A percentile compares a stretch with the other conserved stretches of the same genome.
Evolutionary conservation across 1,284 basidiomycete species (phyloP).

Genomic region (Earliella scabrosa): DNA sequence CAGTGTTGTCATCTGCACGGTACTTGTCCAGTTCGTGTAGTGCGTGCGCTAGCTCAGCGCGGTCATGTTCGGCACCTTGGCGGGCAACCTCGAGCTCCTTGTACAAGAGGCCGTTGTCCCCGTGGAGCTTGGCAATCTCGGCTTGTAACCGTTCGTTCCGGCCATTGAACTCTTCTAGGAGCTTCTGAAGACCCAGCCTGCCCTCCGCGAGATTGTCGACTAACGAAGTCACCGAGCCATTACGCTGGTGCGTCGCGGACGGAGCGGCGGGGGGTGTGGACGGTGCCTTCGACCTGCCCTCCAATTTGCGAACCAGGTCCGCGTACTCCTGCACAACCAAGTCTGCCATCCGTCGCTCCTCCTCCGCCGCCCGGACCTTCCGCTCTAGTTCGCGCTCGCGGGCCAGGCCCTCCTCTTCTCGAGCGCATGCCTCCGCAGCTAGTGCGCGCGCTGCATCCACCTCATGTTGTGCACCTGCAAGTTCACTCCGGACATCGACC

Average conservation of each 20-base stretch:
- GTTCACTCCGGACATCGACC: conserved; percentile 44
- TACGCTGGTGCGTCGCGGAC: conserved; percentile 20
- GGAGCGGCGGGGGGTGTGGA: conserved; percentile 18
- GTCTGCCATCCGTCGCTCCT: conserved; percentile 64
- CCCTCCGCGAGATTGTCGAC: conserved; percentile 51
- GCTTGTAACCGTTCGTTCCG: conserved; percentile 51
- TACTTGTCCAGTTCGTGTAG: conserved; percentile 63
- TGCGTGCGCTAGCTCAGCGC: conserved; percentile 48
- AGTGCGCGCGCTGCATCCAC: conserved; percentile 57
- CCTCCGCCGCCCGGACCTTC: conserved; percentile 50
- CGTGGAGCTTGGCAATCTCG: conserved; percentile 49
- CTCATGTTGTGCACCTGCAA: conserved; percentile 45
- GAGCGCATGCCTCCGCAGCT: conserved; percentile 49
- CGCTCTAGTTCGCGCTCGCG: conserved; percentile 51
- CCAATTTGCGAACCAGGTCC: conserved; percentile 64
- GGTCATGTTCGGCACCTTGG: conserved; percentile 45
- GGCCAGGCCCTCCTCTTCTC: conserved; percentile 53
- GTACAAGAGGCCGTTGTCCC: conserved; percentile 47
- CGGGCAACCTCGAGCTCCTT: conserved; percentile 52
- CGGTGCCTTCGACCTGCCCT: conserved; percentile 43
- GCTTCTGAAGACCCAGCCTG: conserved; percentile 50
- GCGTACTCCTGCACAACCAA: conserved; percentile 71
- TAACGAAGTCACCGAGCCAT: conserved; percentile 35
- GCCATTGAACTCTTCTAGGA: conserved; percentile 54
- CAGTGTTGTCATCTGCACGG: conserved; percentile 73